Evolutionary conservation across 495 filamentous ascomycete genomes (phyloP), one percentile per base, ranked within the genome.

Genomic region (Sabuloglossum arenarium): DNA sequence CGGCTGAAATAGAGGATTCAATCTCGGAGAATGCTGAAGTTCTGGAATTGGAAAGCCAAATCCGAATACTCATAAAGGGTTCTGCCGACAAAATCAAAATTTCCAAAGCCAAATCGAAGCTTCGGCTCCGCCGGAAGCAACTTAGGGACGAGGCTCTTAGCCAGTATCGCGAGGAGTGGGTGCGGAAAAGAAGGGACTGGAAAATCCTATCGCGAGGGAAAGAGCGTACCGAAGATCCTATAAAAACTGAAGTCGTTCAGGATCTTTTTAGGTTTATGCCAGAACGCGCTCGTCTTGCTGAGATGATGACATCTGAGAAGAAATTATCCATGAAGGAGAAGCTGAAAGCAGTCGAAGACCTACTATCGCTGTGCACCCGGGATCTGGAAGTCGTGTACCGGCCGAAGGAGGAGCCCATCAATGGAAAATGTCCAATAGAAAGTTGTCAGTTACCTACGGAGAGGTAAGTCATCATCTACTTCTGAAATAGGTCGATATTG

Each of bases 361-460:
- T 59, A 9, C 43, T 31, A 11, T 49, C 32, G 3, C 58, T 59
- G 14, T 11, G 23, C 21, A 37, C 51, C 23, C 11, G 23, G 30
- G 58, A 56, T 28, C 50, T 6, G 5, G 51, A 16, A 19, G 31
- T 28, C 42, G 37, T 59, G 31, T 56, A 59, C 25, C 32, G 14
- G 8, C 58, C 43, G 21, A 14, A 43, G 23, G 58, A 59, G 42
- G 31, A 56, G 30, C 54, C 43, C 27, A 19, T 56, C 16, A 10
- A 56, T 28, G 45, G 29, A 1, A 14, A 51, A 3, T 56, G 30
- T 39, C 43, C 54, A 0, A 19, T 56, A 16, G 28, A 59, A 34
- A 16, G 23, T 16, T 59, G 24, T 59, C 16, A 19, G 6, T 39
- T 21, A 16, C 0, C 30, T 6, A 53, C 53, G 24, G 53, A 34